Evolutionary conservation across 352 stramenopile genomes (phyloP).

Genomic region (Pythium pyrilobum): DNA sequence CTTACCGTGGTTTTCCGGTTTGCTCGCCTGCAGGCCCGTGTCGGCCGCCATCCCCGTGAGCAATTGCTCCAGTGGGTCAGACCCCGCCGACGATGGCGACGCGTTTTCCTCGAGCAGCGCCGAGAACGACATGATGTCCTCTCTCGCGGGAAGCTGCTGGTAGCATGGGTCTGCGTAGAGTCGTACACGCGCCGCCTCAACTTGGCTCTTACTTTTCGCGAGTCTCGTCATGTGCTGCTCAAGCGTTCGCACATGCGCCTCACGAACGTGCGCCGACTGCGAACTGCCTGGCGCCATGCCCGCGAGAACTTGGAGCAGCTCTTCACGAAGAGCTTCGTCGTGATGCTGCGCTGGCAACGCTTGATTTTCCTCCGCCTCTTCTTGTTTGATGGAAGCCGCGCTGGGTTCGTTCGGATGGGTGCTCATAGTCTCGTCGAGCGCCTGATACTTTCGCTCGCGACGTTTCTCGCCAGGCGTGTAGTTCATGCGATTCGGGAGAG

Average conservation of each 20-base stretch:
- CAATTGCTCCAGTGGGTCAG: slow-evolving; percentile 18
- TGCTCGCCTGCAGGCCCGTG: slow-evolving; percentile 1
- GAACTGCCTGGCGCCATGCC: slow-evolving; percentile 5
- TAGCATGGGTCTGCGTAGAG: slow-evolving; percentile 3
- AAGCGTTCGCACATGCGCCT: neutral
- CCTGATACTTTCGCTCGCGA: slow-evolving; percentile 25
- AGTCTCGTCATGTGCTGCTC: slow-evolving; percentile 13
- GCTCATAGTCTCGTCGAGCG: neutral
- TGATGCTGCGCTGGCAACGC: neutral
- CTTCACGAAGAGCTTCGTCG: slow-evolving; percentile 14
- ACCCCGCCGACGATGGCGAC: neutral
- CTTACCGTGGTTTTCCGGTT: neutral
- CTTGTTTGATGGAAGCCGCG: too few species aligned
- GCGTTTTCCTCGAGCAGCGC: slow-evolving; percentile 2
- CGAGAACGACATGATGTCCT: slow-evolving; percentile 14
- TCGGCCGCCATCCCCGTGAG: slow-evolving; percentile 14
- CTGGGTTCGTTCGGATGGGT: neutral
- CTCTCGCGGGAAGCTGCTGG: slow-evolving; percentile 10
- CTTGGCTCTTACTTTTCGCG: slow-evolving; percentile 2
- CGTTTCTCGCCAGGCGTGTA: slow-evolving; percentile 48
- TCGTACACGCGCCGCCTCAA: slow-evolving; percentile 7
- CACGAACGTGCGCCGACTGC: neutral
- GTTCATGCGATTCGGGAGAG: slow-evolving; percentile 49
- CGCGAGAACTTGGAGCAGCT: slow-evolving; percentile 19
- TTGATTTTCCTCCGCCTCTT: too few species aligned